A percentile compares a stretch with the other conserved stretches of the same genome.
These are phyloP conservation scores for Limnomonas spitsbergensis DNA, from an alignment of 139 green algal species.

Conservation along the genomic window DNA sequence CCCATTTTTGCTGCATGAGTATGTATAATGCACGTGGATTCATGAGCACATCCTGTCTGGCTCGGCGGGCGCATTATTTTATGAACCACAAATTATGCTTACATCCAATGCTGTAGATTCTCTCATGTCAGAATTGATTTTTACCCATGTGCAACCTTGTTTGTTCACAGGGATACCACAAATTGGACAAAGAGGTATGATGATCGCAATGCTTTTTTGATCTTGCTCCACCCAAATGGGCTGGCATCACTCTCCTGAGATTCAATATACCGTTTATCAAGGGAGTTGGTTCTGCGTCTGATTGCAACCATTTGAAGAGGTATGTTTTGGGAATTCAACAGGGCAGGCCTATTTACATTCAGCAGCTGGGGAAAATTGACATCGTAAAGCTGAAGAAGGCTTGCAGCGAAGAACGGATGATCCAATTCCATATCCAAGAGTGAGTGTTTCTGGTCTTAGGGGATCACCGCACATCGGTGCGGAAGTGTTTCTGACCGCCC, in stretches of 20 bases:
- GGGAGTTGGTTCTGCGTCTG: background rate
- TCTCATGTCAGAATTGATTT: conserved; percentile 39
- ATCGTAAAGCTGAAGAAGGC: conserved; percentile 65
- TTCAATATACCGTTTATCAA: too few relatives aligned
- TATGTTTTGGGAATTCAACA: conserved; percentile 18
- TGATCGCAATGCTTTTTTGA: background rate
- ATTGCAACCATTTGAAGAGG: background rate
- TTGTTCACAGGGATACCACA: conserved; percentile 72
- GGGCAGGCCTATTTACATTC: conserved; percentile 84
- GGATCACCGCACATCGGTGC: too few relatives aligned
- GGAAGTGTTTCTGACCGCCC: too few relatives aligned
- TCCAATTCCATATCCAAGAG: conserved; percentile 83
- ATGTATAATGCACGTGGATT: background rate
- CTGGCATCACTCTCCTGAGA: background rate
- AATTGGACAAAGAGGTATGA: conserved; percentile 54
- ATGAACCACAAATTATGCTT: background rate
- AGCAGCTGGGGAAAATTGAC: conserved; percentile 82
- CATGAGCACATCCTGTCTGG: background rate
- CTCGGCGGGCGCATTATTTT: too few relatives aligned
- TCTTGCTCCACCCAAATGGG: background rate
- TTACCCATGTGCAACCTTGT: too few relatives aligned
- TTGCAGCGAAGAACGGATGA: conserved; percentile 82
- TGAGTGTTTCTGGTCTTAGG: conserved; percentile 1
- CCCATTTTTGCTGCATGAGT: too few relatives aligned
- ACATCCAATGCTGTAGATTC: background rate